Evolutionary conservation across 192 early-diverging fungal genomes (phyloP), one percentile per base, ranked within the genome.

Genomic region (Lobosporangium transversale): DNA sequence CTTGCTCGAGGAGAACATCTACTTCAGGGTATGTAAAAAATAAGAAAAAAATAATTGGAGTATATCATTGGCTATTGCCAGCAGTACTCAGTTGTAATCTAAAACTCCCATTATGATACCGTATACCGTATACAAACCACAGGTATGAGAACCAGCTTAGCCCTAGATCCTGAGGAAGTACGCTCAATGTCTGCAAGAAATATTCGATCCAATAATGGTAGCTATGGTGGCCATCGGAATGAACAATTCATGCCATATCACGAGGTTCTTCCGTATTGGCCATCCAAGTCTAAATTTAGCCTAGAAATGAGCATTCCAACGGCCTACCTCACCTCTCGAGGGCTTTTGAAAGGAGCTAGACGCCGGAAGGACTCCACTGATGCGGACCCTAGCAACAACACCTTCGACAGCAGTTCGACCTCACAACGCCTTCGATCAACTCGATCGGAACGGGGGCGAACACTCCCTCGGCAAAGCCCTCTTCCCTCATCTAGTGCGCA

Each of bases 101-200:
- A 10, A 40, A 8, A 49, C 47, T 52, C 50, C 29, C 26, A 10
- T 52, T 52, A 21, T 52, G 20, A 48, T 20, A n/a, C 9, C 10
- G 10, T n/a, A n/a, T 6, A 48, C 20, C 20, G 9, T 48, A 6
- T 48, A 9, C 45, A 5, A 24, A 33, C 15, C 9, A 15, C 54
- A 76, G 73, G 64, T 15, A 76, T 76, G 73, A 66, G 43, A 30
- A 76, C 73, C 2, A 76, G 73, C 44, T 44, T 76, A 14, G 73
- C 51, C 2, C 31, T 76, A 4, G 73, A 76, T 18, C 73, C 73
- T 1, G 64, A 66, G 11, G 73, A 76, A 17, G 73, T 76, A 12
- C 73, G 51, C 8, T 17, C 10, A 33, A 23, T 32, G 45, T 40
- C 63, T 7, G 43, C 51, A 10, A 61, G 52, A 10, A 51, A 53